These are phyloP conservation scores for Moniliophthora roreri DNA, from an alignment of 1,284 basidiomycete species.

Conservation along the genomic window DNA sequence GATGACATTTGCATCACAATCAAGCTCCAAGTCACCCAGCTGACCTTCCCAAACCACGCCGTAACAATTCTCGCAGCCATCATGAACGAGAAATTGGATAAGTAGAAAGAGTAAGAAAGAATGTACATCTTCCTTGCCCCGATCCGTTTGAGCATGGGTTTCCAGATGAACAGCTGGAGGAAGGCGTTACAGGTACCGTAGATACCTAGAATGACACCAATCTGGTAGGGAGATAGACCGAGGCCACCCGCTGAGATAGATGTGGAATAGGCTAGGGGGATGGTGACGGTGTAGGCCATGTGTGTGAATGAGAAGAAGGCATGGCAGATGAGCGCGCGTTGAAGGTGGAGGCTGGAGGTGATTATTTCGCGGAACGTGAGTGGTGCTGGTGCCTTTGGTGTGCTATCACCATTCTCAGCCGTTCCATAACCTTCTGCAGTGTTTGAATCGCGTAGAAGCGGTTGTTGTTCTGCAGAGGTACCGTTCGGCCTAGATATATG, in stretches of 20 bases:
- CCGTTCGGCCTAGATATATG: no score
- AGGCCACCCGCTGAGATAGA: slow-evolving; percentile 19
- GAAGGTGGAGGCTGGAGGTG: slow-evolving; percentile 28
- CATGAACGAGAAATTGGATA: background rate
- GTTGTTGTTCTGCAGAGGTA: background rate
- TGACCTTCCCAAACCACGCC: background rate
- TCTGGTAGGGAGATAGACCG: slow-evolving; percentile 17
- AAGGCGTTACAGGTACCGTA: slow-evolving; percentile 29
- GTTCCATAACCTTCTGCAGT: background rate
- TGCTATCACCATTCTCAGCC: no score
- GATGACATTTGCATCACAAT: background rate
- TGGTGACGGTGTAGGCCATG: slow-evolving; percentile 25
- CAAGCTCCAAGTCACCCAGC: background rate
- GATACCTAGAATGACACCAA: slow-evolving; percentile 19
- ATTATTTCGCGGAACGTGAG: slow-evolving; percentile 28
- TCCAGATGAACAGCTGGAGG: background rate
- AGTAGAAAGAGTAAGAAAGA: background rate
- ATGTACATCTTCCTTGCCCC: slow-evolving; percentile 4
- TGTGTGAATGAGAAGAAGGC: slow-evolving; percentile 34
- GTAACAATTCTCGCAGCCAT: background rate
- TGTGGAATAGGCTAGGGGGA: slow-evolving; percentile 21
- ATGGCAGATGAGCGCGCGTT: slow-evolving; percentile 28
- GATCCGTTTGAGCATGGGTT: background rate
- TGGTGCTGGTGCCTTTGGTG: slow-evolving; percentile 7
- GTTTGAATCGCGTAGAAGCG: background rate